Evolutionary conservation across 2,329 filamentous ascomycete species (phyloP), one percentile per base, ranked within the genome.

Genomic region (Aspergillus fructus): DNA sequence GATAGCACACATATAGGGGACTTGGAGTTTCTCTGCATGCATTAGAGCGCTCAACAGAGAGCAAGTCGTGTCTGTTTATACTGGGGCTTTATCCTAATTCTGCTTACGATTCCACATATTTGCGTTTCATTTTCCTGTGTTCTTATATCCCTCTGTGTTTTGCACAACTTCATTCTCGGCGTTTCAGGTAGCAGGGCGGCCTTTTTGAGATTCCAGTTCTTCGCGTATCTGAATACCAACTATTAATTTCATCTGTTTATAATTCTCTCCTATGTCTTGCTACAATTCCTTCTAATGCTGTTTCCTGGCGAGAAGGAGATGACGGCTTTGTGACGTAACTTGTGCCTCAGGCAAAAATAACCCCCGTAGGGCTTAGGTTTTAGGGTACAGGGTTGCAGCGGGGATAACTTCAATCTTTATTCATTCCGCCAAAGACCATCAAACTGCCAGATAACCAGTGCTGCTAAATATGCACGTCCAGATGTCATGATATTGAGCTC

Each of bases 311-410:
- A 30, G 11, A 37, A 37, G 5, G 13, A 37, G 34, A n/a, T 6
- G 27, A 15, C 15, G 27, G 6, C 15, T 37, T 37, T 5, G 13
- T 61, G 56, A 61, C 42, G 56, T 59, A 40, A 40, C 13, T 4
- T 3, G 2, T 51, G 58, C 54, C 48, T 58, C 30, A 52, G 59
- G 55, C 49, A 42, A 21, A 24, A 24, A 41, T 1, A 30, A 21
- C n/a, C 34, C 3, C 12, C 24, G 1, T 59, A 69, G 66, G 66
- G 66, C 63, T 63, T 67, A 69, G 66, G 66, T 58, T 54, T 53
- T 58, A 66, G 66, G 66, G 66, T 55, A 61, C 49, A 60, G 60
- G 64, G 64, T 53, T 56, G n/a, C 27, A 33, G 55, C 42, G 17
- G 55, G 34, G 24, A 17, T 9, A 46, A 34, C 43, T 37, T 33